Evolutionary conservation across 2,329 filamentous ascomycete species (phyloP), one percentile per base, ranked within the genome.

Genomic region (Cytospora leucostoma): DNA sequence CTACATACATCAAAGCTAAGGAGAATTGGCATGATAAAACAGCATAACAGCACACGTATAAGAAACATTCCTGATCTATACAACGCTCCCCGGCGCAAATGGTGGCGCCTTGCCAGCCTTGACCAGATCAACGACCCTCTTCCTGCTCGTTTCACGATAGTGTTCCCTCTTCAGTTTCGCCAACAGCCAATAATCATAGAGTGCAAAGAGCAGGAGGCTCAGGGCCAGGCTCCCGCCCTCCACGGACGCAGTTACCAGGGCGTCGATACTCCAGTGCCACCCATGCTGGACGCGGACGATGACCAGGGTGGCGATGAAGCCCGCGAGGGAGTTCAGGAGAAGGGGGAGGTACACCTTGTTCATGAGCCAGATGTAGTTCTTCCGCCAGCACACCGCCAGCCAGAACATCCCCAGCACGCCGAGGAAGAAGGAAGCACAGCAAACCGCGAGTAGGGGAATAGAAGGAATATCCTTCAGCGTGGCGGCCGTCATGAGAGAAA

Each of bases 341-440:
- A 75, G 73, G 0, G 77, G 77, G 65, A 83, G 64, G 66, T 84
- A 82, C 13, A 85, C 72, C 62, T 77, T 75, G 68, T 84, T 82
- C 10, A 83, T 74, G 27, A 84, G 73, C 82, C 81, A 86, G 19
- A 84, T 75, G 62, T 84, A 84, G 66, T 85, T 84, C 17, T 70
- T 68, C 47, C 77, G 71, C 72, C 80, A 80, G 21, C 73, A 71
- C 58, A 75, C 72, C 65, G 76, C 81, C n/a, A 85, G 71, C 68
- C 73, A 75, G 3, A 75, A 57, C 68, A 80, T 79, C 4, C 80
- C 78, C 1, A 74, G 53, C 1, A 71, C 68, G 3, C 79, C 79
- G 5, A 79, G 62, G 8, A 72, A 73, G 62, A 81, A 80, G 35
- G 78, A 77, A 10, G 76, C 71, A 17, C 76, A 78, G 1, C 78